A percentile compares a stretch with the other conserved stretches of the same genome.
Conservation (phyloP, 805 yeast species). For the Saccharomycopsis sp. region DNA sequence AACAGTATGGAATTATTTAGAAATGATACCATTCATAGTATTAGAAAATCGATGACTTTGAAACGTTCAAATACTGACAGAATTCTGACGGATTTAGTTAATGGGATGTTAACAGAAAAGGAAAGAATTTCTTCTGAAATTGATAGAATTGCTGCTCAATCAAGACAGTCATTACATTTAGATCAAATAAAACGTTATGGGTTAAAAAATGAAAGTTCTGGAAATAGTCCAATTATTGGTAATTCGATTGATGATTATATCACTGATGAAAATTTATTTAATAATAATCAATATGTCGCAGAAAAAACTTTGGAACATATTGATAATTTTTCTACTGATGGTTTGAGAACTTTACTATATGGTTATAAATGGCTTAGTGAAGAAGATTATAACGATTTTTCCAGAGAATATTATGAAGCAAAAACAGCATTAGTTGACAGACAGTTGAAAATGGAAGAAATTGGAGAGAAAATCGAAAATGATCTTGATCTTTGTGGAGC, state of each 20-base stretch:
- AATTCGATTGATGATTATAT: slow-evolving; percentile 26
- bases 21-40: slow-evolving; percentile 2
- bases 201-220: slow-evolving; percentile 11
- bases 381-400: slow-evolving; percentile 57
- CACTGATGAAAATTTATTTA: slow-evolving; percentile 44
- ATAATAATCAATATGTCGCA: slow-evolving; percentile 65
- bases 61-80: slow-evolving; percentile 2
- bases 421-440: slow-evolving; percentile 66
- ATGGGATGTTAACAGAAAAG: slow-evolving; percentile 34
- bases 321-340: slow-evolving; percentile 92
- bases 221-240: too few species aligned
- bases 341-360: slow-evolving; percentile 81
- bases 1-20: slow-evolving; percentile 22
- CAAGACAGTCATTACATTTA: slow-evolving; percentile 48
- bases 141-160: slow-evolving; percentile 39
- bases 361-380: slow-evolving; percentile 62
- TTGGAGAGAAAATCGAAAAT: slow-evolving; percentile 65
- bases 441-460: slow-evolving; percentile 49
- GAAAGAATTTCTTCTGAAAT: slow-evolving; percentile 41
- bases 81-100: slow-evolving; percentile 33
- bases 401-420: slow-evolving; percentile 56
- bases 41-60: slow-evolving; percentile 7
- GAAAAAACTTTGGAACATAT: slow-evolving; percentile 84
- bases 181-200: slow-evolving; percentile 50
- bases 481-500: slow-evolving; percentile 74